Evolutionary conservation across 2,329 filamentous ascomycete species (phyloP).

Genomic region (Botrytis elliptica): DNA sequence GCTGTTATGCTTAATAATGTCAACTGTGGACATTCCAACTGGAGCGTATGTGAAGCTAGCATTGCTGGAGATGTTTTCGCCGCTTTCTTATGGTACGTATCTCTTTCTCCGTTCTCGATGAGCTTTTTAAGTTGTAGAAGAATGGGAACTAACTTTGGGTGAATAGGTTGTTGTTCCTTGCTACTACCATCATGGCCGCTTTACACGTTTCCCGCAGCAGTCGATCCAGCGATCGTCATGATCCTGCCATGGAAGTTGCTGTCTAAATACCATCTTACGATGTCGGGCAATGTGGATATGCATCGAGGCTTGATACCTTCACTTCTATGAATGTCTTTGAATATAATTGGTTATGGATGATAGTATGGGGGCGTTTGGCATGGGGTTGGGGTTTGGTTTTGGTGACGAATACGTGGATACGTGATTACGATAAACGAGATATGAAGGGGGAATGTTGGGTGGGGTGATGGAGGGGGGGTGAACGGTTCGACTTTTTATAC

Average conservation of each 20-base stretch:
- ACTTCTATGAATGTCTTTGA: too few relatives aligned
- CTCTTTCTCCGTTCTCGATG: not conserved
- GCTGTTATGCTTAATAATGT: conserved; percentile 62
- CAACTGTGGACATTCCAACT: conserved; percentile 48
- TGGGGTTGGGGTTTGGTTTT: not conserved
- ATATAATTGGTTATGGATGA: not conserved
- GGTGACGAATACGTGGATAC: not conserved
- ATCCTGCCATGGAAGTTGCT: conserved; percentile 29
- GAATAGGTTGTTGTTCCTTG: conserved; percentile 50
- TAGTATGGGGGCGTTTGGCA: not conserved
- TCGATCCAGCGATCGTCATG: conserved; percentile 23
- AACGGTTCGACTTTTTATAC: not conserved
- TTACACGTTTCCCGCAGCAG: conserved; percentile 47
- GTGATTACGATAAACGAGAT: not conserved
- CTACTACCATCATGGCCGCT: conserved; percentile 49
- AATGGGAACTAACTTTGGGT: not conserved
- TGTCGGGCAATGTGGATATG: too few relatives aligned
- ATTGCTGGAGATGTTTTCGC: conserved; percentile 48
- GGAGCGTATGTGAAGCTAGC: conserved; percentile 29
- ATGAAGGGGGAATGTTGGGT: too few relatives aligned
- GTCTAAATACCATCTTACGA: not conserved
- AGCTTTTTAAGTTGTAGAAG: too few relatives aligned
- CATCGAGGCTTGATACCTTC: not conserved
- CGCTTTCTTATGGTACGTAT: conserved; percentile 47
- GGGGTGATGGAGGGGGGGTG: not conserved